Evolutionary conservation across 2,329 filamentous ascomycete species (phyloP), one percentile per base, ranked within the genome.

Genomic region (Drechslera avenae): DNA sequence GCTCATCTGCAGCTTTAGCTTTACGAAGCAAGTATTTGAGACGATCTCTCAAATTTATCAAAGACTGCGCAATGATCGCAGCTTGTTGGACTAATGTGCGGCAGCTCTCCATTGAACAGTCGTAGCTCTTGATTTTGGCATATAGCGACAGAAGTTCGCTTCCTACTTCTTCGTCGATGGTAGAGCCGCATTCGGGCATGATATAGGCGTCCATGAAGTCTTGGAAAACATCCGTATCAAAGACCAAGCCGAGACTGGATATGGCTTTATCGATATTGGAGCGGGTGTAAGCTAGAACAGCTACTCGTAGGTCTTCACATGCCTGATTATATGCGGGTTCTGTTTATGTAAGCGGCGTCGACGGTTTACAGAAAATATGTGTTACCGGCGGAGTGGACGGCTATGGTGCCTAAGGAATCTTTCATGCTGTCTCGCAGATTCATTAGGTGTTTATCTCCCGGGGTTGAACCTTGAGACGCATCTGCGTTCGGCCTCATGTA

Each of bases 21-120:
- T 40, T 49, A 5, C 42, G 17, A 0, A 65, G 48, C 0, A 65
- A 17, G 2, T 2, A 40, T 2, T 14, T 44, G 1, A 66, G n/a
- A 0, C 54, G 45, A 1, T 46, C 31, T 5, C 46, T 16, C 0
- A 55, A 2, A 3, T 32, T 32, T 0, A 14, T 13, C 5, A 49
- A 14, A 2, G 9, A 4, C 2, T 39, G 33, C 0, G 36, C 42
- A 8, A 62, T 40, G 0, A 21, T 14, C 2, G 47, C 46, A 1
- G 57, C 43, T 0, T 16, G 17, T 0, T 53, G 9, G 3, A 60
- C 40, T 0, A 65, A 9, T 0, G 1, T 13, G 12, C 56, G 35
- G 2, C 52, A 9, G 2, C 52, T 44, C 6, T 17, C 44, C 13
- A 43, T 32, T 0, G 32, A 52, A 0, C 33, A 10, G 0, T 39